These are phyloP conservation scores for Ascochyta pisi DNA, from an alignment of 2,329 filamentous ascomycete species.

Conservation along the genomic window DNA sequence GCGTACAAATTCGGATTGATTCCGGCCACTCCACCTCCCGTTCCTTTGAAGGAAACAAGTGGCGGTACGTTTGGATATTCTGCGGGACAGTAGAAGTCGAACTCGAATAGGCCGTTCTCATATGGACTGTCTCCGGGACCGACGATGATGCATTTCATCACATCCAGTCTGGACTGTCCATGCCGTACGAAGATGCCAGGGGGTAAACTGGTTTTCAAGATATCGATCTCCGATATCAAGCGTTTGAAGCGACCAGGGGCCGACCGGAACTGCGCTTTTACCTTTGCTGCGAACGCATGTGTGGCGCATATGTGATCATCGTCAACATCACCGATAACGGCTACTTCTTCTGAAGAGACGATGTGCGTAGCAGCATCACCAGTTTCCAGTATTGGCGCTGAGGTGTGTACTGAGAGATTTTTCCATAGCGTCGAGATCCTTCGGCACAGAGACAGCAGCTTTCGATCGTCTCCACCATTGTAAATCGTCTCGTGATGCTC, in stretches of 20 bases:
- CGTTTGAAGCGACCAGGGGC: conserved; percentile 56
- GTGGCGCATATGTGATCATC: conserved; percentile 48
- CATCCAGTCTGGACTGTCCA: conserved; percentile 54
- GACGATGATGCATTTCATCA: conserved; percentile 60
- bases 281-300: conserved; percentile 29
- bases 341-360: conserved; percentile 5
- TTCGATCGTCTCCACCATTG: conserved; percentile 30
- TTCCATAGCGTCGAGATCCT: conserved; percentile 40
- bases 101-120: conserved; percentile 62
- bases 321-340: conserved; percentile 38
- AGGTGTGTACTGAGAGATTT: not conserved
- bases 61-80: conserved; percentile 56
- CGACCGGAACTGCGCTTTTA: conserved; percentile 16
- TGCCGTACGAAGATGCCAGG: conserved; percentile 61
- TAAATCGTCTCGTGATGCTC: conserved; percentile 26
- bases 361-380: no score
- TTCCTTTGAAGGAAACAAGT: conserved; percentile 54
- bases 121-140: conserved; percentile 61
- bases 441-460: conserved; percentile 46
- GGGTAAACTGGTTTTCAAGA: conserved; percentile 56
- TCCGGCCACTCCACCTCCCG: conserved; percentile 47
- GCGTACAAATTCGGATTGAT: conserved; percentile 63
- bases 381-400: not conserved
- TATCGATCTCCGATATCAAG: conserved; percentile 52
- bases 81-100: conserved; percentile 56